These are phyloP conservation scores for Entrophospora sp. DNA, from an alignment of 192 early-diverging fungal species.

Conservation along the genomic window DNA sequence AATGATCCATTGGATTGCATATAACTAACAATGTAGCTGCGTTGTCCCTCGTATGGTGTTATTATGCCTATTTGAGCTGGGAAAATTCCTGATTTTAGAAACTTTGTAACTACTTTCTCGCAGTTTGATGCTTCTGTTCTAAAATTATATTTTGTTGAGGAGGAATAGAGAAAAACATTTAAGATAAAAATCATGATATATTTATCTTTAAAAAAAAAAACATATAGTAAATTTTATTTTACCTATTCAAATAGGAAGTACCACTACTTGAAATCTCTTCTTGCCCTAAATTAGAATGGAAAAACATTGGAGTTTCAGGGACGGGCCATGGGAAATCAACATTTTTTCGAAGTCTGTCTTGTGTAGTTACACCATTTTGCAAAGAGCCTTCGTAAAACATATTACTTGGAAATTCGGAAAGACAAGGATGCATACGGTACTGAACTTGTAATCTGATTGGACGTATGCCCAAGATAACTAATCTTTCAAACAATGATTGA, in stretches of 20 bases:
- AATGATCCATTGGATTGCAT: slow-evolving; percentile 91
- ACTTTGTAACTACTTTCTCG: slow-evolving; percentile 93
- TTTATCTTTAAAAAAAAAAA: no score
- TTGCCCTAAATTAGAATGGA: slow-evolving; percentile 83
- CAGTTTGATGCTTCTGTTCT: slow-evolving; percentile 88
- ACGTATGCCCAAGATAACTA: slow-evolving; percentile 83
- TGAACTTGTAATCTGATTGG: slow-evolving; percentile 96
- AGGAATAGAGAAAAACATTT: no score
- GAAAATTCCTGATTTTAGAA: slow-evolving; percentile 76
- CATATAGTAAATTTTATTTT: background rate
- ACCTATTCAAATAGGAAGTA: slow-evolving; percentile 94
- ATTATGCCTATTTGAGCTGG: slow-evolving; percentile 96
- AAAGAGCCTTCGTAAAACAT: slow-evolving; percentile 99
- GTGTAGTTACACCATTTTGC: slow-evolving; percentile 92
- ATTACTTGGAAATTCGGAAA: slow-evolving; percentile 98
- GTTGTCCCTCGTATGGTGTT: slow-evolving; percentile 98
- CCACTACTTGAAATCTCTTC: slow-evolving; percentile 97
- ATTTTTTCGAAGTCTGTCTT: slow-evolving; percentile 78
- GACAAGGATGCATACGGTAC: slow-evolving; percentile 98
- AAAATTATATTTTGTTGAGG: no score
- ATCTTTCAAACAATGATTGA: slow-evolving; percentile 94
- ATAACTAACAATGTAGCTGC: slow-evolving; percentile 88
- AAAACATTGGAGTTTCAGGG: slow-evolving; percentile 90
- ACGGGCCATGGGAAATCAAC: slow-evolving; percentile 97
- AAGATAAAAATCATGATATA: no score